These are phyloP conservation scores for Pseudogymnoascus sp. DNA, from an alignment of 2,329 filamentous ascomycete genomes.

Conservation along the genomic window DNA sequence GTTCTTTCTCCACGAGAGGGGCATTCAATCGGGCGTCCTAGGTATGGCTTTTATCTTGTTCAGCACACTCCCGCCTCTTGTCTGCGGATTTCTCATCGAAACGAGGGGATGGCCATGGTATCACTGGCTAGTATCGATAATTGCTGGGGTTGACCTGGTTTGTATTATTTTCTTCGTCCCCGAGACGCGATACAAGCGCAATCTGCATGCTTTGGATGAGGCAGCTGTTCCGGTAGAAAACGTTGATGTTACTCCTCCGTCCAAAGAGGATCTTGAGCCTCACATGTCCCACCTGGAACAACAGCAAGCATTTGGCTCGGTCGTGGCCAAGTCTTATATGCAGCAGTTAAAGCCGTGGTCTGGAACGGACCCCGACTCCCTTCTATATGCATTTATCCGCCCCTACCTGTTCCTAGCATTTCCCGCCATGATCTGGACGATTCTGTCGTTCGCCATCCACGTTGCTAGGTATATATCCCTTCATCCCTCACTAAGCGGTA, in stretches of 20 bases:
- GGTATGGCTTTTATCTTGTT: conserved; percentile 8
- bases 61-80: conserved; percentile 9
- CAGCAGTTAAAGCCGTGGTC: conserved; percentile 11
- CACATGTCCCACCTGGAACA: too few relatives aligned
- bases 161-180: conserved; percentile 11
- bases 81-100: conserved; percentile 10
- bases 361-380: not conserved
- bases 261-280: too few relatives aligned
- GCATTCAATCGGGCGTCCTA: conserved; percentile 3
- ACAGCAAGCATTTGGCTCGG: too few relatives aligned
- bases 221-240: too few relatives aligned
- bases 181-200: not conserved
- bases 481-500: not conserved
- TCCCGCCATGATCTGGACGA: conserved; percentile 7
- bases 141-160: conserved; percentile 5
- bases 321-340: not conserved
- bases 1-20: conserved; percentile 13
- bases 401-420: conserved; percentile 9
- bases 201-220: too few relatives aligned
- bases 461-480: not conserved
- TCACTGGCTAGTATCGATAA: conserved; percentile 9
- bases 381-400: conserved; percentile 3
- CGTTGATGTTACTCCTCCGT: too few relatives aligned
- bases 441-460: conserved; percentile 1
- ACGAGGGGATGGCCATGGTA: conserved; percentile 8